These are phyloP conservation scores for Cokeromyces recurvatus DNA, from an alignment of 371 early-diverging fungal species.

Conservation along the genomic window DNA sequence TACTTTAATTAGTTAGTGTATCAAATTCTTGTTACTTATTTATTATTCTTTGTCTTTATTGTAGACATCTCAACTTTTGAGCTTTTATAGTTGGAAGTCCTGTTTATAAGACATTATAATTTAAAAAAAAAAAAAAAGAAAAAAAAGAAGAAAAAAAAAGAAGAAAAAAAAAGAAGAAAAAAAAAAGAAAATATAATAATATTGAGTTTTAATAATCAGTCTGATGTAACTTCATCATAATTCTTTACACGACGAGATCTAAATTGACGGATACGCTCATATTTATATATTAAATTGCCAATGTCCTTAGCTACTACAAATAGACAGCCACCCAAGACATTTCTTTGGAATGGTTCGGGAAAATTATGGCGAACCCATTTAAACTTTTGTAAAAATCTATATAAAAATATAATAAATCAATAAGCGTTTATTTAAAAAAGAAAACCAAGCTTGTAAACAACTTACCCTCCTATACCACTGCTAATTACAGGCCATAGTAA, in stretches of 20 bases:
- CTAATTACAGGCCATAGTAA: constrained; percentile 47
- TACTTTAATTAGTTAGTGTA: constrained; percentile 15
- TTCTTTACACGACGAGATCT: constrained; percentile 35
- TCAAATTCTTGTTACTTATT: constrained; percentile 11
- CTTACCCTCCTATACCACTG: constrained; percentile 37
- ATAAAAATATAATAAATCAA: not conserved
- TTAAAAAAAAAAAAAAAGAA: constrained; percentile 2
- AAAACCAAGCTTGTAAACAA: no score
- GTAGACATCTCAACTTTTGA: constrained; percentile 14
- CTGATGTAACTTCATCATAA: constrained; percentile 13
- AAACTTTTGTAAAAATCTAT: constrained; percentile 44
- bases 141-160: not conserved
- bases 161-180: no score
- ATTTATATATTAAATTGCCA: constrained; percentile 33
- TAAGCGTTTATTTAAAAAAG: not conserved
- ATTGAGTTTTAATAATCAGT: not conserved
- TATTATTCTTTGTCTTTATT: constrained; percentile 17
- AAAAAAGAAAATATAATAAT: no score
- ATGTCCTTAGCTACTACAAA: constrained; percentile 56
- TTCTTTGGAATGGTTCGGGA: constrained; percentile 56
- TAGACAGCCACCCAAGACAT: constrained; percentile 55
- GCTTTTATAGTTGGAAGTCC: constrained; percentile 12
- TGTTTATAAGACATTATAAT: constrained; percentile 8
- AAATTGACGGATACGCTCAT: constrained; percentile 33
- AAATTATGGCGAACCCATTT: constrained; percentile 43